phyloP scores from a whole-genome alignment of 345 rosid species.

The Ceriops decandra region DNA sequence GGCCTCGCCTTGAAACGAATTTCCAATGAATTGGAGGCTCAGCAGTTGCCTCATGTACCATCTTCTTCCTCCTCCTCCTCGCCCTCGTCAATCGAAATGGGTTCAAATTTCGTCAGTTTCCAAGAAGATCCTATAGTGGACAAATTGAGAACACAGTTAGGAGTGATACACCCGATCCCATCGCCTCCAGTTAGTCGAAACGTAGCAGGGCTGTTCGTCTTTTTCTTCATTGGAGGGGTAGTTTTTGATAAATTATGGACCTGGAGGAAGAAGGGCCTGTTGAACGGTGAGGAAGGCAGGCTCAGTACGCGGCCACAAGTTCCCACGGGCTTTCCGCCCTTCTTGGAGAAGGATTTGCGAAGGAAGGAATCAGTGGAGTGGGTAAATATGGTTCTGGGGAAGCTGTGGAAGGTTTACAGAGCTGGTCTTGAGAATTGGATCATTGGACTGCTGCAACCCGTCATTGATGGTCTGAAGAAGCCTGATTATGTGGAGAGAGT shows the following conservation, averaged over 20 bases:
- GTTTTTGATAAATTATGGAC: slow-evolving; percentile 84
- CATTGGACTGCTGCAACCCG: slow-evolving; percentile 85
- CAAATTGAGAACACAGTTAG: slow-evolving; percentile 85
- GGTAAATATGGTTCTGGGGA: slow-evolving; percentile 98
- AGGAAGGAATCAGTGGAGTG: slow-evolving; percentile 98
- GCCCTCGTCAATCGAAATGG: slow-evolving; percentile 35
- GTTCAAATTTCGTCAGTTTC: slow-evolving; percentile 53
- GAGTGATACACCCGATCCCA: slow-evolving; percentile 85
- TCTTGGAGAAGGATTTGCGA: slow-evolving; percentile 93
- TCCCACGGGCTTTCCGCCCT: slow-evolving; percentile 72
- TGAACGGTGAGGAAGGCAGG: slow-evolving; percentile 25
- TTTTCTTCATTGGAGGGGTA: slow-evolving; percentile 96
- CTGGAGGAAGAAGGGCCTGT: slow-evolving; percentile 46
- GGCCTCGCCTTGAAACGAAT: slow-evolving; percentile 38
- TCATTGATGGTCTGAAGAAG: slow-evolving; percentile 88
- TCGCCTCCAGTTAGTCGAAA: slow-evolving; percentile 76
- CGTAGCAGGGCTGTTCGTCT: slow-evolving; percentile 57
- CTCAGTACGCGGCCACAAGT: slow-evolving; percentile 69
- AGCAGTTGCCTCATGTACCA: slow-evolving; percentile 28
- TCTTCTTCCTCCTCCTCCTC: not conserved
- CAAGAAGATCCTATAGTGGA: slow-evolving; percentile 82
- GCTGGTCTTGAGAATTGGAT: slow-evolving; percentile 91
- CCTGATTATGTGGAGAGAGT: slow-evolving; percentile 94
- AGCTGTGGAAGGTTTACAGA: slow-evolving; percentile 94
- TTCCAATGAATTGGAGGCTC: slow-evolving; percentile 46